Conservation (phyloP, 306 rosid genomes). For the Styphnolobium japonicum region DNA sequence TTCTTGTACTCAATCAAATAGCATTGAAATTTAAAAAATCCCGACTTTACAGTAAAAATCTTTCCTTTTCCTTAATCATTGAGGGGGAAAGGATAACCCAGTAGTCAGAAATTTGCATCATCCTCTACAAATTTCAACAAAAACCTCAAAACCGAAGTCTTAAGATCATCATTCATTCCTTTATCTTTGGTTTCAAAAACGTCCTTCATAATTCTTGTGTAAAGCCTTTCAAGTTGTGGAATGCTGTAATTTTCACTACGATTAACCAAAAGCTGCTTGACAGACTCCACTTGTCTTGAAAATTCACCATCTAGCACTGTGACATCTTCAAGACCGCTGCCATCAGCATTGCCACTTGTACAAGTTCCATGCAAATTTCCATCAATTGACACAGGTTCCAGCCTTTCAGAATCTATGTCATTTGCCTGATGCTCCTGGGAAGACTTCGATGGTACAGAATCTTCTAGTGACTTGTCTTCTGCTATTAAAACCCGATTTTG, state of each 20-base stretch:
- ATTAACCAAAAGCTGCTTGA: constrained; percentile 54
- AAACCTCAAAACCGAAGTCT: constrained; percentile 61
- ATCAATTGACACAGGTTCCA: constrained; percentile 36
- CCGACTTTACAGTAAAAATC: constrained; percentile 59
- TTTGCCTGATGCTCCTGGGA: constrained; percentile 46
- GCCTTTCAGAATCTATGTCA: constrained; percentile 37
- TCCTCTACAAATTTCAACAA: constrained; percentile 69
- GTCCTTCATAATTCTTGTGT: constrained; percentile 83
- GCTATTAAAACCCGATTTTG: constrained; percentile 24
- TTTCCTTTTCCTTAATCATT: constrained; percentile 25
- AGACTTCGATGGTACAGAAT: constrained; percentile 34
- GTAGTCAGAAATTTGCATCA: constrained; percentile 67
- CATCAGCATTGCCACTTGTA: constrained; percentile 38
- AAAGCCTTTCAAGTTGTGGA: constrained; percentile 89
- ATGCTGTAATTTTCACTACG: constrained; percentile 57
- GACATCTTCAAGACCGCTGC: constrained; percentile 37
- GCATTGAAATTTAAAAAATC: constrained; percentile 39
- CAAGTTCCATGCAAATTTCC: constrained; percentile 37
- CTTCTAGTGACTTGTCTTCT: constrained; percentile 64
- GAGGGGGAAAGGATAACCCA: constrained; percentile 4
- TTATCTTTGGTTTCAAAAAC: constrained; percentile 59
- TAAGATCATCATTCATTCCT: constrained; percentile 46
- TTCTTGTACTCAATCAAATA: constrained; percentile 35
- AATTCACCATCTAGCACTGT: constrained; percentile 47
- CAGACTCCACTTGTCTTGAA: constrained; percentile 53